Base-by-base conservation (phyloP, 1,284 basidiomycete species). In the Cystobasidiaceae sp. region DNA sequence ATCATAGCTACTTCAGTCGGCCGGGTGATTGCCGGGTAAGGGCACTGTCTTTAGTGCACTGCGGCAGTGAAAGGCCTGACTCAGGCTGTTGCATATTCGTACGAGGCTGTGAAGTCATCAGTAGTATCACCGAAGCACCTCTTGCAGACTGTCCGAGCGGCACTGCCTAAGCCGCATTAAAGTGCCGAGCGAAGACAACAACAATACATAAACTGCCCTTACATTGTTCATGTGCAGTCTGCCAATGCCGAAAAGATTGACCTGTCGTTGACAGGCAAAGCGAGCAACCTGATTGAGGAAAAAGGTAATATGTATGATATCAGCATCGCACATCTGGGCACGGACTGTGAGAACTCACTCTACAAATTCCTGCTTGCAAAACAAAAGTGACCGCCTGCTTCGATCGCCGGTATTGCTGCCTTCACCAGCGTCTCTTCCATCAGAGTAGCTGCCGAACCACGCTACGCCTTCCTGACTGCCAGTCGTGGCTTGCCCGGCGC, bases 381-480 rank as follows among this genome's bases (percentile, higher is more conserved):
- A 64, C 0, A 64, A 44, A n/a, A 64, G 30, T 9, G 61, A 64
- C 21, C 51, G 51, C 23, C 61, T 43, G 4, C 30, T 64, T 25
- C 48, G 32, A 11, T 28, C 15, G 21, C 37, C 34, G 4, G 25
- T 52, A 19, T 30, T 48, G 41, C 28, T 33, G 27, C 61, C 33
- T 23, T 49, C 61, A 3, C 41, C 61, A 27, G 34, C 43, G 32
- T 56, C 51, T 37, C 61, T 33, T 11, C 43, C 41, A 25, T 64
- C 61, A 17, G 50, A 51, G 30, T 44, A 56, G 44, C 52, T 64
- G n/a, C 61, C 61, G 44, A 64, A 64, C 61, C 61, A 64, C 15
- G 61, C 61, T 13, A 56, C 27, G 23, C 51, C 61, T 44, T 64
- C 61, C 25, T 56, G 51, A 23, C 39, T 54, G 9, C 61, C 61